Conservation (phyloP, 495 filamentous ascomycete genomes). For the Hyaloscypha finlandica region DNA sequence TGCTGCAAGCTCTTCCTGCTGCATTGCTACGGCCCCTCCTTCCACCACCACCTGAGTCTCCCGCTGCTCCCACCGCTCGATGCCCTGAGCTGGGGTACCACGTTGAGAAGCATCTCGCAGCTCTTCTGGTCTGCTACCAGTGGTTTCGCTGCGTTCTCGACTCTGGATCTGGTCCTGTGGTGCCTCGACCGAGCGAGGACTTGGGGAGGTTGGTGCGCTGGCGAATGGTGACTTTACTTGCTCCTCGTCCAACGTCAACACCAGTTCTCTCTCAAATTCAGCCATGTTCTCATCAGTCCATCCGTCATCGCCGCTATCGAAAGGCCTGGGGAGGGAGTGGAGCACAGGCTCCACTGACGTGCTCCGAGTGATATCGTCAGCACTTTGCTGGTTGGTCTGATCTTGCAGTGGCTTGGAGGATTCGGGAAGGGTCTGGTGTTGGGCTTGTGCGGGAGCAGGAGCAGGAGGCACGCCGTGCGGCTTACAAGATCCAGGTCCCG, state of each 20-base stretch:
- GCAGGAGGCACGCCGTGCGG: slow-evolving; percentile 16
- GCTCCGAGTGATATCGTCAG: slow-evolving; percentile 20
- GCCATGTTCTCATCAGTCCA: slow-evolving; percentile 24
- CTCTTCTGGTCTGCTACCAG: too few relatives aligned
- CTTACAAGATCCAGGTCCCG: not conserved
- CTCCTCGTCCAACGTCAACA: slow-evolving; percentile 19
- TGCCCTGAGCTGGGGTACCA: not conserved
- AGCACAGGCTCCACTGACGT: slow-evolving; percentile 16
- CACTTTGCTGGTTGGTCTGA: slow-evolving; percentile 26
- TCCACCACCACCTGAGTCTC: slow-evolving; percentile 20
- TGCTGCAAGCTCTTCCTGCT: too few relatives aligned
- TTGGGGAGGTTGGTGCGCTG: slow-evolving; percentile 8
- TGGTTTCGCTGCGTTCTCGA: too few relatives aligned
- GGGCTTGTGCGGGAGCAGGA: slow-evolving; percentile 25
- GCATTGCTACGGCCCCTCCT: not conserved
- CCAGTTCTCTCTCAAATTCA: slow-evolving; percentile 5
- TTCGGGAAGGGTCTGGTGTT: slow-evolving; percentile 23
- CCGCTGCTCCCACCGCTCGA: not conserved
- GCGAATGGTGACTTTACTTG: slow-evolving; percentile 18
- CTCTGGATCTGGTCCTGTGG: slow-evolving; percentile 9
- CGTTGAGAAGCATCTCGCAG: not conserved
- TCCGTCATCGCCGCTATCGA: slow-evolving; percentile 24
- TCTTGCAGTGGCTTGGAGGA: slow-evolving; percentile 23
- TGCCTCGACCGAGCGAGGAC: slow-evolving; percentile 2
- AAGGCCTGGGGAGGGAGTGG: slow-evolving; percentile 16